phyloP scores from a whole-genome alignment of 805 yeast species.

The Candida orba region DNA sequence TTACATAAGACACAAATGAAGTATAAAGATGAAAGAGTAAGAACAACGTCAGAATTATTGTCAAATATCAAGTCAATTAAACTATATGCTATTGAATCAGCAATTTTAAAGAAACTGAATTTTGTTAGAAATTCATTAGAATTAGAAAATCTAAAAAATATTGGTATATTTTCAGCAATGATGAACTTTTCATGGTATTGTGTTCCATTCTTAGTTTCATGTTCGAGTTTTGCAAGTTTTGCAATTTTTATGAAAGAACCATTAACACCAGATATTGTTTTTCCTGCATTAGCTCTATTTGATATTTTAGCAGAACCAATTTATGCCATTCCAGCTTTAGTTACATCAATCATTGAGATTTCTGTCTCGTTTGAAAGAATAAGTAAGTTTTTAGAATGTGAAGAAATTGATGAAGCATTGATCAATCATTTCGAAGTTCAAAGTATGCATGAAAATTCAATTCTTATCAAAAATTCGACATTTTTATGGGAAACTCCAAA shows the following conservation, averaged over 20 bases:
- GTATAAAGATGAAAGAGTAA: conserved; percentile 53
- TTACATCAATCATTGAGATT: conserved; percentile 52
- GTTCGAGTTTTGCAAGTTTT: conserved; percentile 51
- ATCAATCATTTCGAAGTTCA: conserved; percentile 23
- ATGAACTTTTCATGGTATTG: conserved; percentile 54
- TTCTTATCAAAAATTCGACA: conserved; percentile 41
- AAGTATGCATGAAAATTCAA: conserved; percentile 22
- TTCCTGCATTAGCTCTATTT: conserved; percentile 60
- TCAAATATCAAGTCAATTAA: conserved; percentile 57
- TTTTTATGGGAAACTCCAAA: conserved; percentile 42
- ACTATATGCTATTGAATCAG: conserved; percentile 63
- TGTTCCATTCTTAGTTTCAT: conserved; percentile 59
- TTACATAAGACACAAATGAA: conserved; percentile 52
- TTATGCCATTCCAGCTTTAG: conserved; percentile 48
- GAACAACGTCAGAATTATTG: conserved; percentile 51
- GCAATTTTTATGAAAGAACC: conserved; percentile 40
- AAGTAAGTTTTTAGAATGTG: conserved; percentile 38
- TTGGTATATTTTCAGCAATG: conserved; percentile 40
- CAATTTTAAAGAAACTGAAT: conserved; percentile 46
- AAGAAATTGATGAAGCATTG: conserved; percentile 35
- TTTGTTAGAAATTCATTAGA: conserved; percentile 55
- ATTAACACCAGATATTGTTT: conserved; percentile 59
- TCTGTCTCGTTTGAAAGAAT: conserved; percentile 52
- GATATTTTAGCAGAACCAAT: conserved; percentile 53
- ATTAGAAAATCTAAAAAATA: conserved; percentile 40